Base-by-base conservation (phyloP, 768 basidiomycete genomes). In the Xerocomus potaroensis region DNA sequence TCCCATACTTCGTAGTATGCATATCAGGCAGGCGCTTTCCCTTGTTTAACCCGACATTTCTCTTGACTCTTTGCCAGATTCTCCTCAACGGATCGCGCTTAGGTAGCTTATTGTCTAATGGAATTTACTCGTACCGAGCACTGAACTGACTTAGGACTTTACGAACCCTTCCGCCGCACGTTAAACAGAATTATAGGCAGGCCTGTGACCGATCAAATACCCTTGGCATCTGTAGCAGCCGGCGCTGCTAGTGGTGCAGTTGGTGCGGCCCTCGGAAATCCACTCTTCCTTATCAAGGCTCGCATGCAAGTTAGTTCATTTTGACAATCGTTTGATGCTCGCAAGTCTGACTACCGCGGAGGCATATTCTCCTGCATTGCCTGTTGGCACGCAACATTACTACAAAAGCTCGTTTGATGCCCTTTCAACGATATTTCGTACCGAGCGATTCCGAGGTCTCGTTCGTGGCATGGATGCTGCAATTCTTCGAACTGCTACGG, bases 361-460 rank as follows among this genome's bases (percentile, higher is more conserved):
- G 85, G 96, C 96, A 23, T 99, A 92, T 69, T 98, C 94, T 1
- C 93, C 95, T 7, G 81, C 84, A 32, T 75, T 97, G 10, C 95
- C 96, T 8, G 91, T 99, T 43, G 96, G 96, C 48, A 77, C 92
- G 8, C 96, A 99, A 60, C 95, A 93, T 64, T 63, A 90, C 57
- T 99, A 99, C 72, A 89, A 84, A 56, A 85, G 67, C 55, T 86
- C 89, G 1, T 80, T 86, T 45, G 74, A 95, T 58, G 96, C 93
- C 1, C 68, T 99, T 15, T 64, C 74, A 0, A 87, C 81, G 0
- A 93, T 99, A 55, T 85, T 83, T 61, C 72, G 73, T 44, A 75
- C 83, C 3, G 95, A 98, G 64, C 78, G 87, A 24, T 64, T 80
- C 38, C 76, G 83, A 19, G 96, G 96, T 12, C 75, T 97, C 32